Base-by-base conservation (phyloP, 345 rosid genomes). In the Gynandropsis gynandra region DNA sequence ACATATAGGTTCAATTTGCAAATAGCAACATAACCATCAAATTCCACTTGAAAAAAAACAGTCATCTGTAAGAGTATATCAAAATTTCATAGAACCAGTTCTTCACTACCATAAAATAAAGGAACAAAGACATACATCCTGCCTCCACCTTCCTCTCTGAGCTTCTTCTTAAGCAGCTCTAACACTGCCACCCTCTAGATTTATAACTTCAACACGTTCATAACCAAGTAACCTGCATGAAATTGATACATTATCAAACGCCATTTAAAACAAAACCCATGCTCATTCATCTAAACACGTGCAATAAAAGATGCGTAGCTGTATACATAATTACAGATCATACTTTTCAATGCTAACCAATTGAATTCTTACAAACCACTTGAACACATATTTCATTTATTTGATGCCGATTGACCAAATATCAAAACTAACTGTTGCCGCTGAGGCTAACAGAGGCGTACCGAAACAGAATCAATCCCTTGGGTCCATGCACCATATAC, bases 101-200 rank as follows among this genome's bases (percentile, higher is more conserved):
- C 46, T 35, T 37, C 34, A 61, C 13, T 42, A 21, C 41, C 1
- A 14, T 12, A 17, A 6, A 47, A 58, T n/a, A n/a, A n/a, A n/a
- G n/a, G n/a, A 6, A 7, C 59, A 5, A 47, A 18, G 9, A 15
- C 42, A n/a, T 55, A 82, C 95, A 85, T 89, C 90, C 52, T 83
- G 83, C 56, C 55, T 81, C 97, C 97, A 86, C 74, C 97, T 76
- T 70, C 97, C 95, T 69, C 68, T 79, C 50, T 67, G 82, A 62
- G 97, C 97, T 76, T 89, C 94, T 64, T 89, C 97, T 72, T 72
- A 89, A 0, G 87, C 89, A 44, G 85, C 95, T 70, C 85, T n/a
- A n/a, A n/a, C 97, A 36, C 77, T 83, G 47, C 89, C 93, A 69
- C 95, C 97, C 37, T 89, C 97, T 7, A 95, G 97, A 70, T 89